phyloP scores from a whole-genome alignment of 2,329 filamentous ascomycete species.

The Ascochyta rabiei region DNA sequence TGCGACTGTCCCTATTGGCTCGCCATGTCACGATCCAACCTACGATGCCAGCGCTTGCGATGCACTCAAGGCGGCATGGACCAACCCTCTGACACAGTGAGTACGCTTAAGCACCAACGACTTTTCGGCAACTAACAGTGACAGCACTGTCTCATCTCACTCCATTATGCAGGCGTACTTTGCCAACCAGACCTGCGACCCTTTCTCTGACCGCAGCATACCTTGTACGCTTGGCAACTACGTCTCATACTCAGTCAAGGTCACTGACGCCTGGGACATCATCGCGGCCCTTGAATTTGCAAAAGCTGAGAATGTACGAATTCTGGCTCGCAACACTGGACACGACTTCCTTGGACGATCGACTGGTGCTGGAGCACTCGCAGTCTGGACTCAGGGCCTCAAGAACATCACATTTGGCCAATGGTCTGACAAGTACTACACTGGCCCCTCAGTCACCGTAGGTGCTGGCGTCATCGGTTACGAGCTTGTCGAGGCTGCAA shows the following conservation, averaged over 20 bases:
- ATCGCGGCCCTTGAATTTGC: conserved; percentile 32
- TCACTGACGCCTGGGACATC: conserved; percentile 21
- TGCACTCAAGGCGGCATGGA: conserved; percentile 24
- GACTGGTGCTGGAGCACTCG: conserved; percentile 37
- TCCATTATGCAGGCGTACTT: conserved; percentile 26
- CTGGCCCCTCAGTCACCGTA: conserved; percentile 33
- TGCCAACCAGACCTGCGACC: conserved; percentile 25
- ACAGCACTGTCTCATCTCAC: conserved; percentile 14
- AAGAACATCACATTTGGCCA: conserved; percentile 30
- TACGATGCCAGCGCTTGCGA: conserved; percentile 24
- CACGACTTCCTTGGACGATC: conserved; percentile 40
- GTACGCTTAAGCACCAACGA: conserved; percentile 21
- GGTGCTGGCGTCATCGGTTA: conserved; percentile 37
- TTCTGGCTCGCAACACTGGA: conserved; percentile 34
- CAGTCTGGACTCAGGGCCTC: conserved; percentile 40
- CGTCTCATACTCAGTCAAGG: conserved; percentile 48
- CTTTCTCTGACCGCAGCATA: conserved; percentile 16
- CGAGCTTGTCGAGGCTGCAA: conserved; percentile 31
- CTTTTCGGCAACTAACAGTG: background rate
- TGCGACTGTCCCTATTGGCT: conserved; percentile 48
- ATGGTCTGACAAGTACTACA: conserved; percentile 31
- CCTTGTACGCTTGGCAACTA: conserved; percentile 34
- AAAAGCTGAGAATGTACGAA: conserved; percentile 30
- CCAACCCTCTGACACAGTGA: conserved; percentile 20
- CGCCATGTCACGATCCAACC: conserved; percentile 41